A percentile compares a stretch with the other conserved stretches of the same genome.
phyloP scores from a whole-genome alignment of 768 basidiomycete genomes.

The Phlebiopsis flavidoalba region DNA sequence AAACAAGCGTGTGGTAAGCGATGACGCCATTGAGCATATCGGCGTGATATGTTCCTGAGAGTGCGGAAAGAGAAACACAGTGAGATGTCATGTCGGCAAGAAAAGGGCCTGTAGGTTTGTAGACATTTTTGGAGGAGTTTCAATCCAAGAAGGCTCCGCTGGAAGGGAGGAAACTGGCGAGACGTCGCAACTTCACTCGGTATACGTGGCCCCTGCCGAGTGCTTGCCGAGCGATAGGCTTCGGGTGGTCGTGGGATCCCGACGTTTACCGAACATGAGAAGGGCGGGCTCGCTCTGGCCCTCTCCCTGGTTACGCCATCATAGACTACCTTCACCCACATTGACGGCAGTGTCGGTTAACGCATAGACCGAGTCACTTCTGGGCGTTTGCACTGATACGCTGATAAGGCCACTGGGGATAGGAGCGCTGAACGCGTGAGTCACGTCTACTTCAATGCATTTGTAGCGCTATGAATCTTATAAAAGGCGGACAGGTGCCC shows the following conservation, averaged over 20 bases:
- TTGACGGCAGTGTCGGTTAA: neutral
- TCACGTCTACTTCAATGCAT: neutral
- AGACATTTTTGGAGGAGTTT: no score
- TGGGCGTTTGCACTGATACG: neutral
- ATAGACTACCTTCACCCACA: neutral
- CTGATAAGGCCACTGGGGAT: neutral
- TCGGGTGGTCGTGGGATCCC: constrained; percentile 6
- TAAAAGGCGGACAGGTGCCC: no score
- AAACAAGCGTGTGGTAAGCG: neutral
- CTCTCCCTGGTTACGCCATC: neutral
- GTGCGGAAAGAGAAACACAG: neutral
- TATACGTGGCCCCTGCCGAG: neutral
- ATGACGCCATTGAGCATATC: neutral
- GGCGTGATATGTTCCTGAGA: neutral
- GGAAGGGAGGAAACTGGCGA: neutral
- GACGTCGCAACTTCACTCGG: neutral
- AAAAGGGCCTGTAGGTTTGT: no score
- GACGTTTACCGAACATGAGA: neutral
- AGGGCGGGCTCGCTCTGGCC: neutral
- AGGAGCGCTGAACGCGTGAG: neutral
- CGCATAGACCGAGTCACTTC: neutral
- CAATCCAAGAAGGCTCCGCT: neutral
- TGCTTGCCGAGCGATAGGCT: neutral
- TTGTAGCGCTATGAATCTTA: neutral
- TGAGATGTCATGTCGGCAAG: no score